Percentiles rank a stretch among this genome's conserved stretches.
These are phyloP conservation scores for Daedaleopsis nitida DNA, from an alignment of 768 basidiomycete species.

Conservation along the genomic window DNA sequence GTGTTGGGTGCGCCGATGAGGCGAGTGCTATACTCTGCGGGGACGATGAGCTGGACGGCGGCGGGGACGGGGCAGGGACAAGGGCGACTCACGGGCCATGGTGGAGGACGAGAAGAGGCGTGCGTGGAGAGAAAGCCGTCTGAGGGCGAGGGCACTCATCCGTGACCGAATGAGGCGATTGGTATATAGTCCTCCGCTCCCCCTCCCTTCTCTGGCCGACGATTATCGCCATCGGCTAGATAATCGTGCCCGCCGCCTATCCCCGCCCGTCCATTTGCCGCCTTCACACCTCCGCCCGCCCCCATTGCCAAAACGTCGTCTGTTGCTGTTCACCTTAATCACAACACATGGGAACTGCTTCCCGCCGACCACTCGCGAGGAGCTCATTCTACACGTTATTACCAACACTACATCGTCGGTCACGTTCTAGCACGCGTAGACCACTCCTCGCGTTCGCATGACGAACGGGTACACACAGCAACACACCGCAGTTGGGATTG, in stretches of 20 bases:
- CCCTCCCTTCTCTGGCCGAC: conserved; percentile 5
- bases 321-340: not conserved
- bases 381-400: not conserved
- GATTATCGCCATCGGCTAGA: conserved; percentile 26
- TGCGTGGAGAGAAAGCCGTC: conserved; percentile 65
- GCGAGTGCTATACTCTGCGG: conserved; percentile 69
- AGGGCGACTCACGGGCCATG: conserved; percentile 57
- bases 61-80: conserved; percentile 17
- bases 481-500: no score
- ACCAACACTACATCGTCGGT: not conserved
- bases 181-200: conserved; percentile 17
- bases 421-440: not conserved
- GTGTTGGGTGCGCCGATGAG: conserved; percentile 90
- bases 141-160: conserved; percentile 30
- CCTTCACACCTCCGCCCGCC: not conserved
- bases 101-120: conserved; percentile 52
- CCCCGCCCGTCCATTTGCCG: conserved; percentile 3
- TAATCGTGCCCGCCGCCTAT: conserved; percentile 18
- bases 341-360: not conserved
- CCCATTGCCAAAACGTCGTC: not conserved
- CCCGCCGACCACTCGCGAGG: not conserved
- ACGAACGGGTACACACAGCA: not conserved
- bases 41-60: conserved; percentile 14
- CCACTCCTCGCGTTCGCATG: not conserved
- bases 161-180: conserved; percentile 8